A percentile compares a stretch with the other conserved stretches of the same genome.
Conservation (phyloP, 495 filamentous ascomycete species). For the Hypoxylon cercidicola region DNA sequence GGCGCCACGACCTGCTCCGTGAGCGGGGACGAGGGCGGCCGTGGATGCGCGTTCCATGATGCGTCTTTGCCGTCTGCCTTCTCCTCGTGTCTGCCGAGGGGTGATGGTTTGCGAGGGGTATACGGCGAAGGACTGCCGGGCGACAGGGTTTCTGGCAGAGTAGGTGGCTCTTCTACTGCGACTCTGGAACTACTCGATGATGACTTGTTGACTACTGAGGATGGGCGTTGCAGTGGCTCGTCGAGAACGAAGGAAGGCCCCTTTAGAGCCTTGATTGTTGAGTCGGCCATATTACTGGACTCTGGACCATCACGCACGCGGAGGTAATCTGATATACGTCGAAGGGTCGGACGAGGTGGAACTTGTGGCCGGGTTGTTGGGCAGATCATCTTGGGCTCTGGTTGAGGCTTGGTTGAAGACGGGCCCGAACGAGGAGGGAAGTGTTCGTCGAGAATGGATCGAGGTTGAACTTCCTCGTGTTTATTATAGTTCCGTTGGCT, state of each 20-base stretch:
- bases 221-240: constrained; percentile 46
- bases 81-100: constrained; percentile 9
- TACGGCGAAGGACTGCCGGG: constrained; percentile 39
- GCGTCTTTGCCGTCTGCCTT: background rate
- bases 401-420: background rate
- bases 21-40: constrained; percentile 29
- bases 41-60: background rate
- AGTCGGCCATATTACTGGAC: constrained; percentile 4
- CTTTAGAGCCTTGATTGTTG: constrained; percentile 22
- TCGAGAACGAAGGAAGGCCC: constrained; percentile 41
- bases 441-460: constrained; percentile 44
- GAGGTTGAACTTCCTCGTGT: constrained; percentile 25
- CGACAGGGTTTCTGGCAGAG: constrained; percentile 10
- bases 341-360: background rate
- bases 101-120: constrained; percentile 34
- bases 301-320: background rate
- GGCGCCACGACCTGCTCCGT: constrained; percentile 19
- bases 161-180: background rate
- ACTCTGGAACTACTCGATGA: constrained; percentile 14
- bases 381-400: constrained; percentile 5
- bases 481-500: constrained; percentile 25
- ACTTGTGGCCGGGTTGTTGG: constrained; percentile 21
- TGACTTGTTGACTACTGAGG: constrained; percentile 21
- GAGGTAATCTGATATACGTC: background rate
- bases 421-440: constrained; percentile 30